Conservation (phyloP, 176 grass and related monocot species). For the Juncus inflexus region DNA sequence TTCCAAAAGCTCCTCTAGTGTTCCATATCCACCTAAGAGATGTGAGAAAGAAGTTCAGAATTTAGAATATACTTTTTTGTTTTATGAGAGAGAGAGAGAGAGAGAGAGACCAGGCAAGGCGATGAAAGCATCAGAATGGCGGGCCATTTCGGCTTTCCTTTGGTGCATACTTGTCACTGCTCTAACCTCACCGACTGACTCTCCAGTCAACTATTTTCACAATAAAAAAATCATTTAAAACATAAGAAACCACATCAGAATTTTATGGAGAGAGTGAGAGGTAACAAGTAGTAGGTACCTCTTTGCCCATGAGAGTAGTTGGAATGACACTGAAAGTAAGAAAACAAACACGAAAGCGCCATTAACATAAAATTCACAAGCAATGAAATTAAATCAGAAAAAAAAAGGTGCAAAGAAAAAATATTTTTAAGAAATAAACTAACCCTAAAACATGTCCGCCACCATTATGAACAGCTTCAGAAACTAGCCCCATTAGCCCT, state of each 20-base stretch:
- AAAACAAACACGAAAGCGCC: background rate
- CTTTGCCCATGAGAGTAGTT: conserved; percentile 72
- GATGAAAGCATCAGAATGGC: conserved; percentile 87
- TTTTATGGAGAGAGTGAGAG: background rate
- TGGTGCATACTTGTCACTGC: conserved; percentile 84
- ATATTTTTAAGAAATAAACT: background rate
- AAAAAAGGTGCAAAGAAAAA: too few relatives aligned
- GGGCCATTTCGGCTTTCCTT: conserved; percentile 95
- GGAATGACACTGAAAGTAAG: conserved; percentile 54
- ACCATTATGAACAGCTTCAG: conserved; percentile 76
- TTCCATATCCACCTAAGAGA: conserved; percentile 76
- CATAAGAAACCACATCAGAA: background rate
- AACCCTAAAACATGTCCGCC: conserved; percentile 92
- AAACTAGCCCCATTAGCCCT: conserved; percentile 91
- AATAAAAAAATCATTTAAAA: background rate
- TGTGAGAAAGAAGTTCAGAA: background rate
- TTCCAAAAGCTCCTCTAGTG: conserved; percentile 91
- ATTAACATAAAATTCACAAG: background rate
- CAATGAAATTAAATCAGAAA: too few relatives aligned
- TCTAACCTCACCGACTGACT: conserved; percentile 78
- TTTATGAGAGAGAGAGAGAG: background rate
- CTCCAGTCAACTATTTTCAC: conserved; percentile 56
- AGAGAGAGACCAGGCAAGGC: conserved; percentile 52
- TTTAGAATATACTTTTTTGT: background rate
- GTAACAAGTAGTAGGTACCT: conserved; percentile 33